phyloP scores from a whole-genome alignment of 2,329 filamentous ascomycete species.

The Ceratocystis colombiana region DNA sequence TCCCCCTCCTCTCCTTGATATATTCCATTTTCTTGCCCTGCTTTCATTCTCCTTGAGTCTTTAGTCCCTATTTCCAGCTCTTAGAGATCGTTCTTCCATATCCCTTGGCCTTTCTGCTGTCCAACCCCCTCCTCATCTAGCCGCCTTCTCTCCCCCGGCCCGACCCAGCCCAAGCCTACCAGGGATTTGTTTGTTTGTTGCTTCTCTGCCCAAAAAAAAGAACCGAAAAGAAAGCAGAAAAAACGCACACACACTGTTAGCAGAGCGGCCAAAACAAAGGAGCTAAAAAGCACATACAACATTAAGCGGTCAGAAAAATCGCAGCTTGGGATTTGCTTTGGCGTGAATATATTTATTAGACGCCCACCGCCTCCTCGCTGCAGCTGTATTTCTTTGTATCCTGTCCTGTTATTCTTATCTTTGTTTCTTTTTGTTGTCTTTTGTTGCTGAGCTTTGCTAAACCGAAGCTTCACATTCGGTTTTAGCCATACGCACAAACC shows the following conservation, averaged over 20 bases:
- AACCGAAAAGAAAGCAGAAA: conserved; percentile 8
- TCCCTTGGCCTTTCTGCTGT: neutral
- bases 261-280: conserved; percentile 13
- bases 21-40: no score
- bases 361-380: conserved; percentile 7
- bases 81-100: neutral
- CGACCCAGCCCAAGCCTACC: neutral
- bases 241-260: conserved; percentile 10
- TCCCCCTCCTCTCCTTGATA: no score
- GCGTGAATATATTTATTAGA: conserved; percentile 13
- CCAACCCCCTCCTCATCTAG: neutral
- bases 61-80: no score
- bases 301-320: conserved; percentile 8
- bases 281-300: conserved; percentile 11
- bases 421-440: neutral
- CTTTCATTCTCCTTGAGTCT: no score
- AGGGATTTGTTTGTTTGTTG: neutral
- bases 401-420: neutral
- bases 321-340: neutral
- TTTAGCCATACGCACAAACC: neutral
- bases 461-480: neutral
- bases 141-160: neutral
- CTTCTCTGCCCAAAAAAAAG: conserved; percentile 9
- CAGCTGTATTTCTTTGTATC: neutral
- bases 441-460: neutral